Base-by-base conservation (phyloP, 805 yeast species). In the Dipodascopsis tothii region DNA sequence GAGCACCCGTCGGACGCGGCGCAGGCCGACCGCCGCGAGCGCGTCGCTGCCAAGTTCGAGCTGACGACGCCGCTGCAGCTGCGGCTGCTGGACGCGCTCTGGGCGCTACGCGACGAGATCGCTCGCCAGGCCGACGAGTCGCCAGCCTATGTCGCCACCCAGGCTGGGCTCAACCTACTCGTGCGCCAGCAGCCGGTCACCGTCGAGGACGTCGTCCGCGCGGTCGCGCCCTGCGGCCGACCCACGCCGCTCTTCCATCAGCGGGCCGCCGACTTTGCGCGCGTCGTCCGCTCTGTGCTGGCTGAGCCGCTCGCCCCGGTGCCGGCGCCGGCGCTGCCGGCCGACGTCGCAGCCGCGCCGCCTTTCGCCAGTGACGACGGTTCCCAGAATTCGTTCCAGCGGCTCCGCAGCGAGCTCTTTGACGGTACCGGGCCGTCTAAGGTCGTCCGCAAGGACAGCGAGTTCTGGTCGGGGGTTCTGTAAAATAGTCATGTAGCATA, bases 1-100 rank as follows among this genome's bases (percentile, higher is more conserved):
- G 96, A 90, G 59, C 75, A 84, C 4, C 77, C 74, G 21, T 87
- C 68, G 64, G 78, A 81, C 37, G 51, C 50, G 17, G 44, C 45
- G 35, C 14, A 81, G 88, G 90, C 77, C 95, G 3, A 87, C 85
- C 57, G 92, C 81, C 55, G 61, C 81, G 11, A 59, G 92, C 32
- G 78, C 80, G 0, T 71, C 80, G 0, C 61, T 92, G 35, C 78
- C 78, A 3, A 65, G 23, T 21, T 4, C 18, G 17, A 6, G n/a
- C 18, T 6, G 37, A n/a, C 21, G 23, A 17, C 4, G 11, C 3
- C 5, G 38, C 19, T 7, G 20, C 22, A 18, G 25, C 5, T 11
- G 28, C 17, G 17, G 33, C 14, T 6, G 17, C 19, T 4, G 20
- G 14, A 22, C 16, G 14, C 17, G 30, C 6, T 4, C 9, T 5